phyloP scores from a whole-genome alignment of 2,329 filamentous ascomycete genomes.

The Penicillium sp. region DNA sequence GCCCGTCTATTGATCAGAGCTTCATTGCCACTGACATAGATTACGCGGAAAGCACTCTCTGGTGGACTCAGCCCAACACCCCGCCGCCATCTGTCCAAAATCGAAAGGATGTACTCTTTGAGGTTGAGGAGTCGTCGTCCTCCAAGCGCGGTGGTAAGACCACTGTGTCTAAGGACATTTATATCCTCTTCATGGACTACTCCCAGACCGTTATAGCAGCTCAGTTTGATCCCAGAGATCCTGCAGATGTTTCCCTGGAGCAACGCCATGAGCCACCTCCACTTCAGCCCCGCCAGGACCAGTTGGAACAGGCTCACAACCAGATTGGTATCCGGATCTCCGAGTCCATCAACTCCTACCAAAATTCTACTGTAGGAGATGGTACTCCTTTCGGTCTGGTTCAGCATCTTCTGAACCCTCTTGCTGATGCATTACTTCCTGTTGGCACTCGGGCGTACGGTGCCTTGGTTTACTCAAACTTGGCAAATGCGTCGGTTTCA shows the following conservation, averaged over 20 bases:
- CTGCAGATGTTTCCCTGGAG: slow-evolving; percentile 71
- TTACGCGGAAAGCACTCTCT: slow-evolving; percentile 69
- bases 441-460: slow-evolving; percentile 90
- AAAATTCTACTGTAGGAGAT: slow-evolving; percentile 80
- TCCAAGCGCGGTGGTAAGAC: slow-evolving; percentile 70
- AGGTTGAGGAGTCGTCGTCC: slow-evolving; percentile 75
- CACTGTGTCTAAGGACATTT: slow-evolving; percentile 75
- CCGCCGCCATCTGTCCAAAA: slow-evolving; percentile 80
- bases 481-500: slow-evolving; percentile 88
- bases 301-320: slow-evolving; percentile 83
- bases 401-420: slow-evolving; percentile 73
- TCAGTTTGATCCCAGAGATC: slow-evolving; percentile 73
- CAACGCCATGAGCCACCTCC: slow-evolving; percentile 87
- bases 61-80: slow-evolving; percentile 83
- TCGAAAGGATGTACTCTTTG: slow-evolving; percentile 78
- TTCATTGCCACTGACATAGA: slow-evolving; percentile 89
- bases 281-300: slow-evolving; percentile 79
- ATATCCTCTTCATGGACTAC: slow-evolving; percentile 92
- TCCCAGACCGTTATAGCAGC: slow-evolving; percentile 88
- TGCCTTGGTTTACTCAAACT: slow-evolving; percentile 88
- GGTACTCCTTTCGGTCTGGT: slow-evolving; percentile 77
- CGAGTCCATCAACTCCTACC: slow-evolving; percentile 68
- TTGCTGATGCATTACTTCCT: slow-evolving; percentile 73
- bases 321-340: slow-evolving; percentile 78
- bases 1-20: slow-evolving; percentile 74